Evolutionary conservation across 148 eudicot species (phyloP).

Genomic region (Rhododendron simsii): DNA sequence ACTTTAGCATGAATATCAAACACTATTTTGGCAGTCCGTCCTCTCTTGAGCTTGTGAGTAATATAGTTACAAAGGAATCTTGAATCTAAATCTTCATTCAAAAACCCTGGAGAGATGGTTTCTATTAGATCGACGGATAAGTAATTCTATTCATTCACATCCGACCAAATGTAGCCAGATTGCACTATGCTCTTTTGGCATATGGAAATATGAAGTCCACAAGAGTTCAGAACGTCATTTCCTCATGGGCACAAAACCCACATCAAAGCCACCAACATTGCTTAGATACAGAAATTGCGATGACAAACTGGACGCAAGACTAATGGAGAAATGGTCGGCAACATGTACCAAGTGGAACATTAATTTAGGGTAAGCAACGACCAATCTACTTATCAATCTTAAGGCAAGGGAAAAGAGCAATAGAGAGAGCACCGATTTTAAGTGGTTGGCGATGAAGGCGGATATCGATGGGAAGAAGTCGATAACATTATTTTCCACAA

Average conservation of each 20-base stretch:
- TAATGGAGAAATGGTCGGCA: neutral
- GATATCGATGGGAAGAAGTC: neutral
- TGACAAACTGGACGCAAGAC: neutral
- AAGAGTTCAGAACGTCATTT: neutral
- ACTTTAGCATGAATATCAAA: neutral
- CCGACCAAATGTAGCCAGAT: neutral
- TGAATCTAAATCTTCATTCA: neutral
- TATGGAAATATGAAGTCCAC: neutral
- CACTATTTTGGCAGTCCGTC: neutral
- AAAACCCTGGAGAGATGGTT: neutral
- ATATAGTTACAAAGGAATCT: neutral
- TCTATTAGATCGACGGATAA: neutral
- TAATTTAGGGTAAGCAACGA: neutral
- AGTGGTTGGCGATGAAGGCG: neutral
- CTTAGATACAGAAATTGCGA: neutral
- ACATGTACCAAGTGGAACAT: neutral
- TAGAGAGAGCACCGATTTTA: neutral
- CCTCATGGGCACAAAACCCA: neutral
- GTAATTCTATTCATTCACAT: neutral
- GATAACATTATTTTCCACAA: neutral
- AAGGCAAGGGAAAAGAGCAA: neutral
- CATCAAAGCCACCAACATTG: neutral
- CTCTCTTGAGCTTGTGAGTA: neutral
- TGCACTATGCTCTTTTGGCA: neutral
- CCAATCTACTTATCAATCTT: neutral